Conservation (phyloP, 1,284 basidiomycete genomes). For the Rhodotorula glutinis region DNA sequence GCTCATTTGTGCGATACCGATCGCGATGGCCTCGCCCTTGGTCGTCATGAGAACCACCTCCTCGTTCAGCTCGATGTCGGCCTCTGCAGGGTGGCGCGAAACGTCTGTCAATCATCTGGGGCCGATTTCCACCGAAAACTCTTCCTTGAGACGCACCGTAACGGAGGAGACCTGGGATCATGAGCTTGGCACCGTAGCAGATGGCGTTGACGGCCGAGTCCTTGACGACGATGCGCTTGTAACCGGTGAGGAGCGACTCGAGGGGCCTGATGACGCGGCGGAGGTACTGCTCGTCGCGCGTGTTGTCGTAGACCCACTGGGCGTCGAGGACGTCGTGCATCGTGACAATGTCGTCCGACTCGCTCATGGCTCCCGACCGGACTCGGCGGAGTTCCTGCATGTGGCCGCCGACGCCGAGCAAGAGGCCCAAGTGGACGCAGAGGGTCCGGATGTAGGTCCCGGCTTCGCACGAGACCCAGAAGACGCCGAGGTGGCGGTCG, state of each 20-base stretch:
- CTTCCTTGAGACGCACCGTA: conserved; percentile 54
- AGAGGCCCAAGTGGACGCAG: conserved; percentile 92
- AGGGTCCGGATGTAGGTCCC: conserved; percentile 98
- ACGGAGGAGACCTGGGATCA: conserved; percentile 97
- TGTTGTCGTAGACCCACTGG: conserved; percentile 98
- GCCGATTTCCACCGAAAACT: background rate
- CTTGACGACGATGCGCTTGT: conserved; percentile 99
- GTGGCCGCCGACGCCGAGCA: conserved; percentile 96
- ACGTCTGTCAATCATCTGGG: background rate
- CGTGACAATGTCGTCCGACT: conserved; percentile 97
- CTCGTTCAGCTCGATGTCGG: conserved; percentile 91
- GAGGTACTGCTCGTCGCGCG: conserved; percentile 96
- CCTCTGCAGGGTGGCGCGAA: conserved; percentile 54
- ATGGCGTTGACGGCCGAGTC: conserved; percentile 99
- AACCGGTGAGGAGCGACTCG: conserved; percentile 89
- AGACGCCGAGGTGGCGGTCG: conserved; percentile 92
- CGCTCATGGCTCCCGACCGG: conserved; percentile 89
- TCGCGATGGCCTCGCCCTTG: conserved; percentile 97
- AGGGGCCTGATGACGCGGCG: conserved; percentile 91
- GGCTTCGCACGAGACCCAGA: conserved; percentile 98
- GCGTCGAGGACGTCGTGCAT: conserved; percentile 99
- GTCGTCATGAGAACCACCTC: conserved; percentile 99
- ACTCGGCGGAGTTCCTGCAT: conserved; percentile 99
- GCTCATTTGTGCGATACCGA: conserved; percentile 85
- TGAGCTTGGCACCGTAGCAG: conserved; percentile 98